Base-by-base conservation (phyloP, 1,139 yeast genomes). In the Geotrichum candidum region DNA sequence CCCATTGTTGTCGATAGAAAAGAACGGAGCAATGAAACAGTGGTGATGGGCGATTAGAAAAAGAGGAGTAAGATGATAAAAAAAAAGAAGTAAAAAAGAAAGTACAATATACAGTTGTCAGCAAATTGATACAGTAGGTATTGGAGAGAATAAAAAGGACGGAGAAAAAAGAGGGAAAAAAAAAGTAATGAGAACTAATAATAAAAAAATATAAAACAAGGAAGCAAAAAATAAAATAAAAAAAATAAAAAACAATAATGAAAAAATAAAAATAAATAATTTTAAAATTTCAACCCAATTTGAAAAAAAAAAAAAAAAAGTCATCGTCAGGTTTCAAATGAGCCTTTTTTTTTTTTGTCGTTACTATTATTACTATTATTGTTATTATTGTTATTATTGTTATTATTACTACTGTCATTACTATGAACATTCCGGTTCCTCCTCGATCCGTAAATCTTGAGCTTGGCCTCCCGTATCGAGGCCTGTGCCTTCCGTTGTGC, bases 1-100 rank as follows among this genome's bases (percentile, higher is more conserved):
- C 78, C 78, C 78, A 75, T 75, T 52, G 54, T 59, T 41, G 48
- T 41, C 48, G 48, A 41, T 41, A 15, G 48, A 41, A 41, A 41
- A 41, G 18, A 41, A 35, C 41, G 41, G 41, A 41, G 48, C 23
- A 41, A 41, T 15, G 10, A 18, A 58, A 46, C 23, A n/a, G 55
- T 23, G 51, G 38, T 56, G 45, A 31, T 38, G 22, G 46, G 38
- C 29, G 45, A 46, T 27, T 29, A 18, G 46, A 41, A 57, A 41
- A 25, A 3, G 51, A 23, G 22, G 23, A 25, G 7, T 22, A 27
- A 27, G 7, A 6, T 3, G 11, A 45, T 3, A 15, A 22, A 51
- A 23, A 22, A 23, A 23, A 6, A 22, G 5, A 27, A 51, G 11
- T 27, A n/a, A 25, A 11, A 51, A 25, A 51, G 22, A 25, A 51